Percentiles rank a stretch among this genome's conserved stretches.
Conservation (phyloP, 208 protist genomes). For the Crithidia acanthocephali region DNA sequence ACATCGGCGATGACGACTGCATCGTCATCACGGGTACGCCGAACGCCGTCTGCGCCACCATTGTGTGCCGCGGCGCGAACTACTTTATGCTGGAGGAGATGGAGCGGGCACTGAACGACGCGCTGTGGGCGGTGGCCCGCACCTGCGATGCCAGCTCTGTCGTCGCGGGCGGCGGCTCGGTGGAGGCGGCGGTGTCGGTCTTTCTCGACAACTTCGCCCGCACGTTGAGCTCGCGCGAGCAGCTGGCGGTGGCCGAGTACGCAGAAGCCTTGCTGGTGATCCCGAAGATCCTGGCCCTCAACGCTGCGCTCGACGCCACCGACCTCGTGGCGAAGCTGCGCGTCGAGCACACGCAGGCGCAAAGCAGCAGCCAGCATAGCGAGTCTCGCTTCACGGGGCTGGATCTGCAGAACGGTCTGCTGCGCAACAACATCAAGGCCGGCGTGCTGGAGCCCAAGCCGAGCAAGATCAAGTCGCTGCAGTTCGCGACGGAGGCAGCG, state of each 20-base stretch:
- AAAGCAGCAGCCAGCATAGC: conserved; percentile 44
- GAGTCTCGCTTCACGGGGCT: conserved; percentile 90
- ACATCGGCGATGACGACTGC: conserved; percentile 98
- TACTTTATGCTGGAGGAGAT: conserved; percentile 98
- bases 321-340: conserved; percentile 98
- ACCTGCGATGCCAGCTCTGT: conserved; percentile 97
- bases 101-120: conserved; percentile 98
- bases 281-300: conserved; percentile 98
- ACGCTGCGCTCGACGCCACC: conserved; percentile 98
- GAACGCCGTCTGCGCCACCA: conserved; percentile 91
- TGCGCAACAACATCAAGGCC: conserved; percentile 97
- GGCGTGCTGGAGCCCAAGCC: conserved; percentile 99
- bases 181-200: conserved; percentile 98
- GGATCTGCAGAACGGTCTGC: conserved; percentile 94
- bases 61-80: conserved; percentile 99
- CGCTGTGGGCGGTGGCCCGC: conserved; percentile 98
- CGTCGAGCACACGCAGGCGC: conserved; percentile 93
- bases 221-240: conserved; percentile 97
- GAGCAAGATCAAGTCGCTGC: conserved; percentile 99
- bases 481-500: conserved; percentile 99
- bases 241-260: conserved; percentile 99
- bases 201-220: conserved; percentile 98
- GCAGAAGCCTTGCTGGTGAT: conserved; percentile 98
- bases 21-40: conserved; percentile 94
- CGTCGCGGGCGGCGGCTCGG: conserved; percentile 98